These are phyloP conservation scores for Phialophora chinensis DNA, from an alignment of 2,329 filamentous ascomycete genomes.

Conservation along the genomic window DNA sequence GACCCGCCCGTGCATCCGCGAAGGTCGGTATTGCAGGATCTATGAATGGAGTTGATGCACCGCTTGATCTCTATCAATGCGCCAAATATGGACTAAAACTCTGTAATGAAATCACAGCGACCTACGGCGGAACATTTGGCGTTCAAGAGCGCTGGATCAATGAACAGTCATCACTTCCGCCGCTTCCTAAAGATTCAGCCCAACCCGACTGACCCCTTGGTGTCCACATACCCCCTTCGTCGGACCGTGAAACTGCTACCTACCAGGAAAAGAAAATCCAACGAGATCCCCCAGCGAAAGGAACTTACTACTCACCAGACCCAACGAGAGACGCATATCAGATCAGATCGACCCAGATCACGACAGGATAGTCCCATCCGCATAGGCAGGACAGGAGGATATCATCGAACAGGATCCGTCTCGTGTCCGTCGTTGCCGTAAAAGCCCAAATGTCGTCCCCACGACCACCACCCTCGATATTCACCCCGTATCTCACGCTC, in stretches of 20 bases:
- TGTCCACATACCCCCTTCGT: too few relatives aligned
- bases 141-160: not conserved
- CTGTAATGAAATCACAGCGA: not conserved
- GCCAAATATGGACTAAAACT: not conserved
- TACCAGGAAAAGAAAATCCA: not conserved
- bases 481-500: slow-evolving; percentile 24
- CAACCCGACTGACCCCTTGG: not conserved
- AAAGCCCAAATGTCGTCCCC: slow-evolving; percentile 3
- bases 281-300: not conserved
- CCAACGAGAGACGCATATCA: not conserved
- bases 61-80: not conserved
- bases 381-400: not conserved
- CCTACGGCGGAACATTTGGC: not conserved
- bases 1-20: not conserved
- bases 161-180: not conserved
- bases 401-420: not conserved
- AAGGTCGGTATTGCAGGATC: not conserved
- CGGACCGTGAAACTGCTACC: not conserved
- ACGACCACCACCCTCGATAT: slow-evolving; percentile 23
- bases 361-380: not conserved
- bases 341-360: not conserved
- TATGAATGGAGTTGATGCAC: not conserved
- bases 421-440: not conserved
- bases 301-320: not conserved
- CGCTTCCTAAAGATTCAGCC: not conserved